Percentiles rank a stretch among this genome's conserved stretches.
Conservation (phyloP, 352 stramenopile species). For the Phytophthora hybrid region DNA sequence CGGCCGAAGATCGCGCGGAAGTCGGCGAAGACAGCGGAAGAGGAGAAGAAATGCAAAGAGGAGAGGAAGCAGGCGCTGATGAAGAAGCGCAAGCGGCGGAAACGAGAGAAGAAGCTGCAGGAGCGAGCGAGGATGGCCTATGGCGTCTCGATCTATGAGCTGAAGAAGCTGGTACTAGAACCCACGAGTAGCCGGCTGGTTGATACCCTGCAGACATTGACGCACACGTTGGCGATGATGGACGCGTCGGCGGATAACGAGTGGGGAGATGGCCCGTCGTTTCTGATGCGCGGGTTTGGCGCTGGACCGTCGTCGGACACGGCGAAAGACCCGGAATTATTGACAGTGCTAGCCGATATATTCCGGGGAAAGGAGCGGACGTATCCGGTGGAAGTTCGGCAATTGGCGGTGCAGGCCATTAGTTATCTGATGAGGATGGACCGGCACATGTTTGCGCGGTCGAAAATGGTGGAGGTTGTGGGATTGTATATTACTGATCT, state of each 20-base stretch:
- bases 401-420: constrained; percentile 81
- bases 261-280: constrained; percentile 63
- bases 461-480: constrained; percentile 57
- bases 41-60: constrained; percentile 32
- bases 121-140: constrained; percentile 63
- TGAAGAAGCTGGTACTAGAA: constrained; percentile 62
- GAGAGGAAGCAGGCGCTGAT: constrained; percentile 42
- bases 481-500: constrained; percentile 64
- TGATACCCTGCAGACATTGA: constrained; percentile 80
- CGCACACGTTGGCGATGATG: constrained; percentile 87
- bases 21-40: constrained; percentile 28
- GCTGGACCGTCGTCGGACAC: constrained; percentile 37
- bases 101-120: constrained; percentile 48
- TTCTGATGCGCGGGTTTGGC: constrained; percentile 71
- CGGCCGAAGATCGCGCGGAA: constrained; percentile 33
- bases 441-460: constrained; percentile 59
- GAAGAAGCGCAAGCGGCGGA: constrained; percentile 43
- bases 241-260: constrained; percentile 82
- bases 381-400: constrained; percentile 57
- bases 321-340: constrained; percentile 67
- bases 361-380: constrained; percentile 48
- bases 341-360: constrained; percentile 60
- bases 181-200: constrained; percentile 57
- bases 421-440: constrained; percentile 91
- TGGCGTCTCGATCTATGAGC: constrained; percentile 70